Percentiles rank a stretch among this genome's conserved stretches.
These are phyloP conservation scores for Psilocybe azurescens DNA, from an alignment of 768 basidiomycete species.

Conservation along the genomic window DNA sequence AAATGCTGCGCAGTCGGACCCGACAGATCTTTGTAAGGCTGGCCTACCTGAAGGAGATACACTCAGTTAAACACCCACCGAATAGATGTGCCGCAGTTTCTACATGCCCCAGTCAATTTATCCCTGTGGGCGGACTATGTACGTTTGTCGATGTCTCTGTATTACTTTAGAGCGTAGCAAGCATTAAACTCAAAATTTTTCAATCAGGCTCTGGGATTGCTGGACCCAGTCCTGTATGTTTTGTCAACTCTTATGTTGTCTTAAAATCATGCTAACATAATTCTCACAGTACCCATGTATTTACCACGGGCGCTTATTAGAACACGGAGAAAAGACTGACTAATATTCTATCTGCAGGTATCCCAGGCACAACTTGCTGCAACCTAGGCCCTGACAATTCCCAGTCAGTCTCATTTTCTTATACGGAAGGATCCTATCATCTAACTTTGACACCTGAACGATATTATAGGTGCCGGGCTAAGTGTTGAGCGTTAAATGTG, in stretches of 20 bases:
- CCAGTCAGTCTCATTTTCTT: too few relatives aligned
- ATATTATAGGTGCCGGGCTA: too few relatives aligned
- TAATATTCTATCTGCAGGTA: too few relatives aligned
- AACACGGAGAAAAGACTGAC: too few relatives aligned
- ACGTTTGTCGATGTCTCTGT: background rate
- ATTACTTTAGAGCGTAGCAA: too few relatives aligned
- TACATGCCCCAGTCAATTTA: constrained; percentile 20
- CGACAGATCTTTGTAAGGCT: constrained; percentile 21
- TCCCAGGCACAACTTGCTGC: too few relatives aligned
- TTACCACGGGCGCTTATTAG: too few relatives aligned
- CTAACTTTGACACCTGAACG: too few relatives aligned
- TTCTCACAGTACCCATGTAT: background rate
- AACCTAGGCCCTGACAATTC: too few relatives aligned
- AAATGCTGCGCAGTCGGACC: constrained; percentile 21
- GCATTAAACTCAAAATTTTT: constrained; percentile 3
- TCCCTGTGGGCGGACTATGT: constrained; percentile 23
- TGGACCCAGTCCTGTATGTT: constrained; percentile 20
- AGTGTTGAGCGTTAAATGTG: too few relatives aligned
- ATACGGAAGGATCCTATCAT: too few relatives aligned
- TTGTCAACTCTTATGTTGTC: background rate
- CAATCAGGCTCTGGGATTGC: constrained; percentile 23
- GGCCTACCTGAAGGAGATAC: background rate
- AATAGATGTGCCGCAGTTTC: constrained; percentile 17
- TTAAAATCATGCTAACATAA: background rate
- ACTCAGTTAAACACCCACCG: background rate